These are phyloP conservation scores for Entonaema liquescens DNA, from an alignment of 495 filamentous ascomycete genomes.

Conservation along the genomic window DNA sequence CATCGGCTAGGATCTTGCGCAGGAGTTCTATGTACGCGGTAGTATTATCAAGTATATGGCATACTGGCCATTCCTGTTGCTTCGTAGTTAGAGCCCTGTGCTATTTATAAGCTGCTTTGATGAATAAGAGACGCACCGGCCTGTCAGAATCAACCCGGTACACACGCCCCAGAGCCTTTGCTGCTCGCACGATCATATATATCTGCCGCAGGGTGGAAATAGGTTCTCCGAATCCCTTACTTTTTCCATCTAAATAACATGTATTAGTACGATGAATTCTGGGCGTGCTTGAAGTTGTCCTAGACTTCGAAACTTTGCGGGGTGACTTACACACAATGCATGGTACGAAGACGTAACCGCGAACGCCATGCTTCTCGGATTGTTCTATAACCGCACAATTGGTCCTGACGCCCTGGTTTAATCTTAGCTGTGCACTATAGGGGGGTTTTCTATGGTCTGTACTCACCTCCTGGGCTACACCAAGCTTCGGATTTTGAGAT, in stretches of 20 bases:
- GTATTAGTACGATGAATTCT: background rate
- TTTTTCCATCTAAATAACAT: constrained; percentile 47
- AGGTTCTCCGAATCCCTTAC: constrained; percentile 58
- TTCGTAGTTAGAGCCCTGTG: background rate
- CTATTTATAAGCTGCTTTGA: background rate
- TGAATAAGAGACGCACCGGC: constrained; percentile 40
- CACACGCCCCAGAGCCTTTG: constrained; percentile 47
- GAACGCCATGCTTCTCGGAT: constrained; percentile 49
- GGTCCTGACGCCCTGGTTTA: constrained; percentile 41
- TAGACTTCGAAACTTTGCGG: background rate
- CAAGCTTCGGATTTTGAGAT: constrained; percentile 14
- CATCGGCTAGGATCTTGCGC: constrained; percentile 51
- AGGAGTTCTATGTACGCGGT: constrained; percentile 55
- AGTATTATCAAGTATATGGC: constrained; percentile 56
- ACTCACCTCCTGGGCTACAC: background rate
- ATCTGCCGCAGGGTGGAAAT: constrained; percentile 57
- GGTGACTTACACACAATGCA: constrained; percentile 53
- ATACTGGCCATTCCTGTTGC: constrained; percentile 58
- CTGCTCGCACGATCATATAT: constrained; percentile 56
- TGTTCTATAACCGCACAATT: constrained; percentile 53
- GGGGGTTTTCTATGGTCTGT: background rate
- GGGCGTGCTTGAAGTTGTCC: too few relatives aligned
- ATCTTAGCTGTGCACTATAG: constrained; percentile 8
- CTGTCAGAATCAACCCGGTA: constrained; percentile 49
- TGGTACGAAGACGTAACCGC: constrained; percentile 58